Conservation (phyloP, 306 rosid species). For the Cucumis cinereus region DNA sequence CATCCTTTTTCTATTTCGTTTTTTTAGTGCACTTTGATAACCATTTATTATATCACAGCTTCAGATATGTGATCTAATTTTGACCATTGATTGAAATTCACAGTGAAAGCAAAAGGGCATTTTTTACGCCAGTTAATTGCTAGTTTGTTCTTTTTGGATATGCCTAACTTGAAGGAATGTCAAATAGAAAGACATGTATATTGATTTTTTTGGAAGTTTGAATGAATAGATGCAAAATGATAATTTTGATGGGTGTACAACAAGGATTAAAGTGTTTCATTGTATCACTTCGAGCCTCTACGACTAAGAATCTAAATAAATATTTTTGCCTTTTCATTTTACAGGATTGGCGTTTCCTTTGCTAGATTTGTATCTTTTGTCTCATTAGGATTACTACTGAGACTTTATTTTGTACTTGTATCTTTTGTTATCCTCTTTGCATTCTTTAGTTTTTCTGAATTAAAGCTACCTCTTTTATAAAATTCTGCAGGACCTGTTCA, state of each 20-base stretch:
- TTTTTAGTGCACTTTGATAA: background rate
- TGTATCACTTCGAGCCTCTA: background rate
- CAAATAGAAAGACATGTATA: background rate
- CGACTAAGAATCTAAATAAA: background rate
- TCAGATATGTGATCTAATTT: background rate
- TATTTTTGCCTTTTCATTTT: background rate
- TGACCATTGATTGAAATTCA: background rate
- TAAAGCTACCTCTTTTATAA: background rate
- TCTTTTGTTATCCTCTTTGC: background rate
- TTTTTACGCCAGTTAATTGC: background rate
- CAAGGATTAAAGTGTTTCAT: background rate
- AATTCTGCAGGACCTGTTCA: background rate
- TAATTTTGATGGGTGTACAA: background rate
- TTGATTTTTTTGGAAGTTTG: background rate
- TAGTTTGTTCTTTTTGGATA: background rate
- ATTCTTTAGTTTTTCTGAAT: background rate
- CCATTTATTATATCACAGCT: background rate
- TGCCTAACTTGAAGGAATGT: background rate
- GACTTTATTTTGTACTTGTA: background rate
- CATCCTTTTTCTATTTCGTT: background rate
- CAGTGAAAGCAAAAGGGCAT: background rate
- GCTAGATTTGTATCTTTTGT: background rate
- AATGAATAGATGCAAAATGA: background rate
- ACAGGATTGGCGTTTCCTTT: background rate
- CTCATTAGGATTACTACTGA: background rate